Percentiles rank a stretch among this genome's conserved stretches.
phyloP scores from a whole-genome alignment of 768 basidiomycete species.

The Tremella fuciformis region DNA sequence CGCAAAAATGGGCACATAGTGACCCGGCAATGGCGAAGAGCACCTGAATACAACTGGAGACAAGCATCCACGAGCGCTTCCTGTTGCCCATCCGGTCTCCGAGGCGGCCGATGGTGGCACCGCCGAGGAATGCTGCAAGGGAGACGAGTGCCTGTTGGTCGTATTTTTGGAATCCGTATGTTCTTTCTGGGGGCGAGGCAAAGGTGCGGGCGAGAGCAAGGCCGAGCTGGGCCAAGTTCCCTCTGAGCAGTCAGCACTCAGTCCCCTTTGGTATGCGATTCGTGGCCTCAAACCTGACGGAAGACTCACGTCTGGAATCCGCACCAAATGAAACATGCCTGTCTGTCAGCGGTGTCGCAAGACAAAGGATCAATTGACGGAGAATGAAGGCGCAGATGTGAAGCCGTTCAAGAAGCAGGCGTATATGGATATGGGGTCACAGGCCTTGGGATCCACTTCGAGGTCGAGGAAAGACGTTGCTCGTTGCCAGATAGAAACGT shows the following conservation, averaged over 20 bases:
- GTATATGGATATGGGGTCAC: slow-evolving; percentile 36
- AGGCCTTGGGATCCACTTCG: slow-evolving; percentile 23
- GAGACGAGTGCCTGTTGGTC: slow-evolving; percentile 82
- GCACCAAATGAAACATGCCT: slow-evolving; percentile 51
- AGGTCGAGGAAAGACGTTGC: not conserved
- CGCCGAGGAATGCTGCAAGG: slow-evolving; percentile 70
- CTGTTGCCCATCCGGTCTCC: slow-evolving; percentile 76
- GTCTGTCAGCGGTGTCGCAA: slow-evolving; percentile 2
- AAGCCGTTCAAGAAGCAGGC: slow-evolving; percentile 47
- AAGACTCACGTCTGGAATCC: slow-evolving; percentile 47
- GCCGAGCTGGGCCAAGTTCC: slow-evolving; percentile 61
- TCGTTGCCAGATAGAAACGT: not conserved
- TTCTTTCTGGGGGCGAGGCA: slow-evolving; percentile 53
- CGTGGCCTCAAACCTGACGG: not conserved
- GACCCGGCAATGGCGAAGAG: slow-evolving; percentile 72
- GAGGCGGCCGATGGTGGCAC: slow-evolving; percentile 69
- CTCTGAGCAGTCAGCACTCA: slow-evolving; percentile 18
- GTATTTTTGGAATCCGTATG: slow-evolving; percentile 65
- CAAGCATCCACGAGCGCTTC: slow-evolving; percentile 70
- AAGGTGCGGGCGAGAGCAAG: slow-evolving; percentile 81
- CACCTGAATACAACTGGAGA: slow-evolving; percentile 70
- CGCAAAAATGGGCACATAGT: slow-evolving; percentile 68
- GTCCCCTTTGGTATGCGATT: not conserved
- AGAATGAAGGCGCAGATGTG: slow-evolving; percentile 31
- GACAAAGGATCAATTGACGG: slow-evolving; percentile 15